Percentiles rank a stretch among this genome's conserved stretches.
phyloP scores from a whole-genome alignment of 768 basidiomycete genomes.

The Mycena alexandri region DNA sequence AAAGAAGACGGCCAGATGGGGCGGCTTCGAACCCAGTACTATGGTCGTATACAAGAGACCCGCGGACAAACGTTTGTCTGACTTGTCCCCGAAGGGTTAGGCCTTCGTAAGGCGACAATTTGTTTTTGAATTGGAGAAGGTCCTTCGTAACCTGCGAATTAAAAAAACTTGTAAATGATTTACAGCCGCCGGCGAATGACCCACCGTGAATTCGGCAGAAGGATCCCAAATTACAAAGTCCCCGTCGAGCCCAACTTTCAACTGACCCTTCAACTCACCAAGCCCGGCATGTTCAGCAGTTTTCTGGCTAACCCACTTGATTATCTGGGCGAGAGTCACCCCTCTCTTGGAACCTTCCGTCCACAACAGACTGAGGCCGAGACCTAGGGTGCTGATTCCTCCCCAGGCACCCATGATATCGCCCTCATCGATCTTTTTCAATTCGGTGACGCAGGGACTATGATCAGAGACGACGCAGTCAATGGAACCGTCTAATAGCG shows the following conservation, averaged over 20 bases:
- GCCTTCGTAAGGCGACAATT: conserved; percentile 91
- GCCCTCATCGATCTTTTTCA: conserved; percentile 84
- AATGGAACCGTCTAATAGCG: conserved; percentile 84
- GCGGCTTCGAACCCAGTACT: conserved; percentile 30
- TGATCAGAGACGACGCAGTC: conserved; percentile 98
- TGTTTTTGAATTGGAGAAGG: conserved; percentile 90
- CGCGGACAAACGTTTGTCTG: conserved; percentile 84
- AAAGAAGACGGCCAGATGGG: conserved; percentile 31
- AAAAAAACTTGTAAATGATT: not conserved
- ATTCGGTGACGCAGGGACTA: conserved; percentile 85
- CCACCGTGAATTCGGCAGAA: conserved; percentile 59
- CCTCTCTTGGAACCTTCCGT: conserved; percentile 79
- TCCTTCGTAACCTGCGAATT: conserved; percentile 81
- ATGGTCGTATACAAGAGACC: conserved; percentile 71
- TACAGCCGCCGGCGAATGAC: conserved; percentile 51
- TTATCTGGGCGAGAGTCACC: conserved; percentile 68
- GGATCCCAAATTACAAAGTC: conserved; percentile 92
- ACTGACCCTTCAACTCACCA: conserved; percentile 73
- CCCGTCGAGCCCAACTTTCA: conserved; percentile 83
- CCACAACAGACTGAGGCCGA: conserved; percentile 91
- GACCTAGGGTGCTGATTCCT: conserved; percentile 90
- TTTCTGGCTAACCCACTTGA: conserved; percentile 80
- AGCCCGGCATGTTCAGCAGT: conserved; percentile 89
- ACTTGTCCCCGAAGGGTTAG: conserved; percentile 78
- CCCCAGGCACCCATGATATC: conserved; percentile 95